Conservation (phyloP, 306 rosid genomes). For the Fagus crenata region DNA sequence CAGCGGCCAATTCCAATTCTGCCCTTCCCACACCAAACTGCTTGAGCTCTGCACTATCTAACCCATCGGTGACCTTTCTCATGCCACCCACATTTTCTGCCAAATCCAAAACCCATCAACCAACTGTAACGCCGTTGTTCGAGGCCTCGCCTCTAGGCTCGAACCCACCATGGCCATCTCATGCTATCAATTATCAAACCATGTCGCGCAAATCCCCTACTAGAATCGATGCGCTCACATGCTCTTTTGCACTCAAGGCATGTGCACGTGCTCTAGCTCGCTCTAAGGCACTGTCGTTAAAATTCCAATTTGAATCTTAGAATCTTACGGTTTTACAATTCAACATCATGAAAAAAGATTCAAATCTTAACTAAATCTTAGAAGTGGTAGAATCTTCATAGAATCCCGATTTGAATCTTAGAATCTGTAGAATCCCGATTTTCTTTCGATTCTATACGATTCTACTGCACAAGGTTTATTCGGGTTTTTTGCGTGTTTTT, state of each 20-base stretch:
- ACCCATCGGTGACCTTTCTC: conserved; percentile 53
- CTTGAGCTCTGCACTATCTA: conserved; percentile 70
- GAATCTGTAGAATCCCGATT: no score
- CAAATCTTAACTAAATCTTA: no score
- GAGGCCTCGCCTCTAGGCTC: conserved; percentile 74
- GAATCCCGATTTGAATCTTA: no score
- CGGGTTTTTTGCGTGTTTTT: no score
- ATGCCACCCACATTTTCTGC: conserved; percentile 54
- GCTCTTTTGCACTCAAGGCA: conserved; percentile 78
- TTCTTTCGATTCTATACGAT: no score
- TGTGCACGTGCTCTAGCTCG: conserved; percentile 80
- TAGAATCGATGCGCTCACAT: conserved; percentile 68
- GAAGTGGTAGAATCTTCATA: no score
- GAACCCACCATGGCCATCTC: conserved; percentile 61
- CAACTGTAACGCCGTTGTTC: conserved; percentile 75
- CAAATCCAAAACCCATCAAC: conserved; percentile 56
- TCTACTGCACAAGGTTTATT: no score
- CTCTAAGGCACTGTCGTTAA: no score
- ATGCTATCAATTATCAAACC: conserved; percentile 42
- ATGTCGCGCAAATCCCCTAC: conserved; percentile 38
- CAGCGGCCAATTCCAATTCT: conserved; percentile 56
- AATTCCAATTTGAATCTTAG: no score
- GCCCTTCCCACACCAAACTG: conserved; percentile 59
- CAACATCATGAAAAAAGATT: no score
- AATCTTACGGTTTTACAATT: no score